These are phyloP conservation scores for Amphicarpaea edgeworthii DNA, from an alignment of 306 rosid genomes.

Conservation along the genomic window DNA sequence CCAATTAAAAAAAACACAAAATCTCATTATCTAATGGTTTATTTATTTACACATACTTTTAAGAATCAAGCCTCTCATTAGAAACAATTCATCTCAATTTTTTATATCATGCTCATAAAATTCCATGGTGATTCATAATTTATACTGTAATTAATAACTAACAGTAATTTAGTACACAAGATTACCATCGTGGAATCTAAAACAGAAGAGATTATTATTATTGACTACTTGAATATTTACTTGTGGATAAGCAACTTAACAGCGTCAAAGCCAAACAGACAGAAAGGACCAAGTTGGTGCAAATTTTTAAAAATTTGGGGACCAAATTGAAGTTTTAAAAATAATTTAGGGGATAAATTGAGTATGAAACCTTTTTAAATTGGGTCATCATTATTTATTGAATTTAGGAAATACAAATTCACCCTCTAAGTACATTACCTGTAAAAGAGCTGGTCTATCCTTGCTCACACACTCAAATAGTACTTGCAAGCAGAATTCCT, in stretches of 20 bases:
- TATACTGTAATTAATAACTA: background rate
- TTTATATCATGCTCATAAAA: constrained; percentile 29
- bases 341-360: too few species aligned
- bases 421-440: constrained; percentile 57
- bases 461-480: constrained; percentile 97
- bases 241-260: background rate
- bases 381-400: constrained; percentile 3
- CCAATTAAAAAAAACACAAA: constrained; percentile 28
- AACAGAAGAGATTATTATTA: background rate
- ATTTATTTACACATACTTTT: background rate
- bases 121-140: constrained; percentile 14
- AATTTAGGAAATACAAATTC: constrained; percentile 37
- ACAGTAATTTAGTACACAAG: constrained; percentile 6
- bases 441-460: constrained; percentile 96
- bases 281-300: too few species aligned
- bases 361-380: too few species aligned
- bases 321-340: too few species aligned
- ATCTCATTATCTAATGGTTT: constrained; percentile 12
- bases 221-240: background rate
- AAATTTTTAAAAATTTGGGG: too few species aligned
- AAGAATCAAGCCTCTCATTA: constrained; percentile 19
- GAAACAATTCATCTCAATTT: background rate
- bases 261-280: too few species aligned
- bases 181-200: background rate
- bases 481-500: constrained; percentile 99